phyloP scores from a whole-genome alignment of 2,329 filamentous ascomycete species.

The Lecanicillium sp. region DNA sequence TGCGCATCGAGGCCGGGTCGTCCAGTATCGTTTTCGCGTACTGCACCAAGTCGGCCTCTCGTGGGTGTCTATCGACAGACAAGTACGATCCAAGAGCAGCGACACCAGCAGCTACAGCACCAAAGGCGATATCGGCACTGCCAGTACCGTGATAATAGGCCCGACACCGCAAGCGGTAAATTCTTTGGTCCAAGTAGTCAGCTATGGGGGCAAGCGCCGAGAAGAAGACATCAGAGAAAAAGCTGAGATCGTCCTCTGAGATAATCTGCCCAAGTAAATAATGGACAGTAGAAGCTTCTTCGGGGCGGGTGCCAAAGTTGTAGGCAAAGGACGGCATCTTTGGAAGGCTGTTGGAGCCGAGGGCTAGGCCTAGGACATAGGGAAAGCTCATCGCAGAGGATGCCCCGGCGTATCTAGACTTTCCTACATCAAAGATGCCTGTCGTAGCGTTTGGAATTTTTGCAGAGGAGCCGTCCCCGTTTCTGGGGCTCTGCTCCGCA shows the following conservation, averaged over 20 bases:
- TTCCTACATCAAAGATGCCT: slow-evolving; percentile 14
- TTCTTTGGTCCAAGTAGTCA: slow-evolving; percentile 10
- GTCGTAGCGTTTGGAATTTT: slow-evolving; percentile 4
- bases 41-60: slow-evolving; percentile 14
- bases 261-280: slow-evolving; percentile 13
- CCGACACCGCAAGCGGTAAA: slow-evolving; percentile 11
- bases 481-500: slow-evolving; percentile 2
- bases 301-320: slow-evolving; percentile 16
- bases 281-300: slow-evolving; percentile 10
- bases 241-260: slow-evolving; percentile 12
- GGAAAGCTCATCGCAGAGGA: slow-evolving; percentile 16
- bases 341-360: slow-evolving; percentile 13
- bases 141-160: slow-evolving; percentile 12
- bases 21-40: slow-evolving; percentile 16
- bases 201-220: slow-evolving; percentile 12
- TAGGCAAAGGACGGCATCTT: slow-evolving; percentile 14
- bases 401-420: slow-evolving; percentile 12
- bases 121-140: slow-evolving; percentile 12
- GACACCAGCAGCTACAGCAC: slow-evolving; percentile 14
- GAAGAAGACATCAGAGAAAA: slow-evolving; percentile 13
- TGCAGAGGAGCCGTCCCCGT: slow-evolving; percentile 8
- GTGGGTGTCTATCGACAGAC: slow-evolving; percentile 11
- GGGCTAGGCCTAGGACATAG: slow-evolving; percentile 11
- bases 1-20: slow-evolving; percentile 14
- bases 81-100: slow-evolving; percentile 17